Evolutionary conservation across 352 stramenopile species (phyloP).

Genomic region (Globisporangium nagaii): DNA sequence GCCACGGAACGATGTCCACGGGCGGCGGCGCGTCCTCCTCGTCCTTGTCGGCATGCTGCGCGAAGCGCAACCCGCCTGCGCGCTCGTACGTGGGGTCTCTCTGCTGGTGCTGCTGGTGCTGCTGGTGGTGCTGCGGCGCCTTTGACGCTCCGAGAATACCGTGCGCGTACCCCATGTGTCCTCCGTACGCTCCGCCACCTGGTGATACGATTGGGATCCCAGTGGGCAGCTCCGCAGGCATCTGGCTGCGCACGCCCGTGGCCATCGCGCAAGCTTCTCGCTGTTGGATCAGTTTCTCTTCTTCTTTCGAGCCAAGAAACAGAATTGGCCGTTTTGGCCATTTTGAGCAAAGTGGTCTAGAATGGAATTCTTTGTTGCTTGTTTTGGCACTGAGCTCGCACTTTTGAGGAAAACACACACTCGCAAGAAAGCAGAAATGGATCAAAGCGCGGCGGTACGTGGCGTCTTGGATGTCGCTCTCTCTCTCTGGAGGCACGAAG

Average conservation of each 20-base stretch:
- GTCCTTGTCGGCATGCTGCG: constrained; percentile 30
- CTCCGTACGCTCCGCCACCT: background rate
- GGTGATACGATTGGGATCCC: background rate
- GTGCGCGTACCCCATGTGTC: background rate
- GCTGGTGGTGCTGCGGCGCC: background rate
- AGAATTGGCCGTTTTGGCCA: too few species aligned
- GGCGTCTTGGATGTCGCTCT: background rate
- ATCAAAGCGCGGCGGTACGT: constrained; percentile 40
- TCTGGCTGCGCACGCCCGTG: constrained; percentile 7
- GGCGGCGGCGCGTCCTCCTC: constrained; percentile 17
- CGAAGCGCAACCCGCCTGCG: constrained; percentile 65
- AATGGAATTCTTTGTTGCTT: too few species aligned
- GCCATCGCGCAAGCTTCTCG: background rate
- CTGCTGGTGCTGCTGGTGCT: background rate
- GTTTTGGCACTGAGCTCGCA: too few species aligned
- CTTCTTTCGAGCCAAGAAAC: background rate
- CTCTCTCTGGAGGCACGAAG: too few species aligned
- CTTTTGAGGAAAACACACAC: too few species aligned
- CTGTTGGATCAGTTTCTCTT: background rate
- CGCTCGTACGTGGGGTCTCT: constrained; percentile 11
- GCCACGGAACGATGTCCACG: constrained; percentile 68
- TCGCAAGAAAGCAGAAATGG: constrained; percentile 20
- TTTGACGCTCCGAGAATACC: background rate
- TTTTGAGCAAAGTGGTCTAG: too few species aligned
- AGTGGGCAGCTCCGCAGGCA: constrained; percentile 7